Evolutionary conservation across 2,329 filamentous ascomycete genomes (phyloP).

Genomic region (Neonectria hederae): DNA sequence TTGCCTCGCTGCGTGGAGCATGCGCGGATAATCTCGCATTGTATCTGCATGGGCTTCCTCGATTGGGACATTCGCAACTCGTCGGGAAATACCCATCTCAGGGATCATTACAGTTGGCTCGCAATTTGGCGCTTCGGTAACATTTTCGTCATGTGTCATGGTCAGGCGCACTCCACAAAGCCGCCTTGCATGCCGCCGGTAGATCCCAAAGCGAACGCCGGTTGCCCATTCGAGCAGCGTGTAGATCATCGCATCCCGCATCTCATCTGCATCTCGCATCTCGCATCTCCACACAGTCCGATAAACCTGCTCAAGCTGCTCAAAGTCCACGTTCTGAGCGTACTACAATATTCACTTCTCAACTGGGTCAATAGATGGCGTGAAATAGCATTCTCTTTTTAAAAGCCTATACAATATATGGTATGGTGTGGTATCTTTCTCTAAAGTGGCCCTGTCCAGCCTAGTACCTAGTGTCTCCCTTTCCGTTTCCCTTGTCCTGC

Average conservation of each 20-base stretch:
- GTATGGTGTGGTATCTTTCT: slow-evolving; percentile 2
- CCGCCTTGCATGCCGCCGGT: background rate
- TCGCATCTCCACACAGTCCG: background rate
- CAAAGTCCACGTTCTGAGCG: too few species aligned
- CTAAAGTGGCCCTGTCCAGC: slow-evolving; percentile 16
- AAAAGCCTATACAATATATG: background rate
- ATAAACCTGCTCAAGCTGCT: background rate
- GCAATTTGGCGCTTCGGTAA: background rate
- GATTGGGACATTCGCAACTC: slow-evolving; percentile 5
- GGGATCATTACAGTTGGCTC: background rate
- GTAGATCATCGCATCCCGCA: background rate
- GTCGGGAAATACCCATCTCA: slow-evolving; percentile 3
- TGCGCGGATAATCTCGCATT: slow-evolving; percentile 9
- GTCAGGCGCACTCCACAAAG: background rate
- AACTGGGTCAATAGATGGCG: too few species aligned
- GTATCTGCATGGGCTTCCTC: slow-evolving; percentile 15
- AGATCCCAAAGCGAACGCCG: background rate
- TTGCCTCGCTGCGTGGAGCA: background rate
- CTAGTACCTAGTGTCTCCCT: slow-evolving; percentile 9
- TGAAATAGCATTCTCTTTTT: background rate
- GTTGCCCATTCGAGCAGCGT: background rate
- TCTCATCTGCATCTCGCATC: background rate
- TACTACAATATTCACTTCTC: too few species aligned
- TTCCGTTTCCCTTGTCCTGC: slow-evolving; percentile 9
- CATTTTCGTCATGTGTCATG: background rate